phyloP scores from a whole-genome alignment of 768 basidiomycete genomes.

The Lactifluus hygrophoroides region DNA sequence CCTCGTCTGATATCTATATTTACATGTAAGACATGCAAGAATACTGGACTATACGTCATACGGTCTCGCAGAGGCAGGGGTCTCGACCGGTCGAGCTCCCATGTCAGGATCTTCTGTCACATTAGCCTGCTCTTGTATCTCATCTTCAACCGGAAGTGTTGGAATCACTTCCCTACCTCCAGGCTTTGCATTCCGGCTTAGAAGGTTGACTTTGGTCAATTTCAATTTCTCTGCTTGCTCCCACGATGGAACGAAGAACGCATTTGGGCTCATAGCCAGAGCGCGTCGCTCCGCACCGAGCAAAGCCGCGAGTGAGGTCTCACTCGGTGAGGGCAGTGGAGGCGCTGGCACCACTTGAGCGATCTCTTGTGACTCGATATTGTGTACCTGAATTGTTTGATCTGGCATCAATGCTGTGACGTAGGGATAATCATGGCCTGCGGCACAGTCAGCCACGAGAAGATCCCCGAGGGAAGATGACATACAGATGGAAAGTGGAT shows the following conservation, averaged over 20 bases:
- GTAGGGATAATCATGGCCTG: slow-evolving; percentile 78
- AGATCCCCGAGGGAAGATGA: slow-evolving; percentile 16
- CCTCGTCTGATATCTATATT: background rate
- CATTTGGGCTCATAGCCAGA: slow-evolving; percentile 27
- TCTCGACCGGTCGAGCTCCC: background rate
- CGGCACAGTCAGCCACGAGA: background rate
- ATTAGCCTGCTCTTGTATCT: background rate
- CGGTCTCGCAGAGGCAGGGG: background rate
- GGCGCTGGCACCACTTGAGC: slow-evolving; percentile 60
- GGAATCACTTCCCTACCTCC: slow-evolving; percentile 12
- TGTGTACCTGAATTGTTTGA: slow-evolving; percentile 74
- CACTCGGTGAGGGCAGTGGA: slow-evolving; percentile 12
- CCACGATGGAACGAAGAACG: slow-evolving; percentile 36
- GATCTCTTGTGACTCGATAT: slow-evolving; percentile 61
- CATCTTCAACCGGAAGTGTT: background rate
- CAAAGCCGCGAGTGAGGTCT: slow-evolving; percentile 22
- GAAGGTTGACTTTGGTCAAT: slow-evolving; percentile 9
- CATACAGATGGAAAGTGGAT: slow-evolving; percentile 72
- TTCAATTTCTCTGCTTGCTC: slow-evolving; percentile 35
- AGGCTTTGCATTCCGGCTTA: slow-evolving; percentile 15
- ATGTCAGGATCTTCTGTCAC: background rate
- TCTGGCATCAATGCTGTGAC: slow-evolving; percentile 72
- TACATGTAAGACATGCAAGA: too few relatives aligned
- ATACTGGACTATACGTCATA: background rate
- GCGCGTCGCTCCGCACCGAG: slow-evolving; percentile 26